Percentiles rank a stretch among this genome's conserved stretches.
Evolutionary conservation across 1,284 basidiomycete genomes (phyloP).

Genomic region (Amylostereum areolatum): DNA sequence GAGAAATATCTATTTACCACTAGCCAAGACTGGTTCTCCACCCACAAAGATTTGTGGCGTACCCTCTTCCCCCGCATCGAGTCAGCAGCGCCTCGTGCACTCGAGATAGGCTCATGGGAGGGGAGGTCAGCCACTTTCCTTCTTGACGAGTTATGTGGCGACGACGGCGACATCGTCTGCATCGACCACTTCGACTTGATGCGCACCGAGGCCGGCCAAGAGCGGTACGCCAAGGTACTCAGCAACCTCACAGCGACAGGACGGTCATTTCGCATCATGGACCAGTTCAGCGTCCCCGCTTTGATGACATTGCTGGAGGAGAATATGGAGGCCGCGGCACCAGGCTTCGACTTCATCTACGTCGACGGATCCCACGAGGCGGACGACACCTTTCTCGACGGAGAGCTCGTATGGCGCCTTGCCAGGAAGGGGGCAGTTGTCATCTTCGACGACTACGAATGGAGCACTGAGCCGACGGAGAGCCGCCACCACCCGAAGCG

Average conservation of each 20-base stretch:
- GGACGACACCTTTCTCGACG: constrained; percentile 54
- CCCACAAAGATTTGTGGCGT: constrained; percentile 37
- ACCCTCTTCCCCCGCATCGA: constrained; percentile 31
- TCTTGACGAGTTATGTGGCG: constrained; percentile 38
- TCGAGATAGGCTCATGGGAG: constrained; percentile 63
- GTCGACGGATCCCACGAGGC: constrained; percentile 55
- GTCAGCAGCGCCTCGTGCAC: constrained; percentile 33
- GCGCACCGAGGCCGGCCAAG: constrained; percentile 39
- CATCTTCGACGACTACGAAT: constrained; percentile 55
- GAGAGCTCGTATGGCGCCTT: constrained; percentile 51
- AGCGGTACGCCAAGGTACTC: constrained; percentile 36
- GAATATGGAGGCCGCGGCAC: constrained; percentile 27
- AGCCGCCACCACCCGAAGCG: constrained; percentile 50
- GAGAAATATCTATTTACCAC: constrained; percentile 33
- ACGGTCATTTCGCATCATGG: constrained; percentile 37
- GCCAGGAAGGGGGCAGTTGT: constrained; percentile 43
- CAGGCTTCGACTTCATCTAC: constrained; percentile 56
- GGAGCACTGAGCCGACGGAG: constrained; percentile 40
- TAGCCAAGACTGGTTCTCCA: constrained; percentile 53
- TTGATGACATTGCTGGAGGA: constrained; percentile 42
- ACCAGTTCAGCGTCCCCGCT: constrained; percentile 48
- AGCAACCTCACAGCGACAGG: constrained; percentile 44
- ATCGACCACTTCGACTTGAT: constrained; percentile 57
- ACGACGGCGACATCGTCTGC: constrained; percentile 40
- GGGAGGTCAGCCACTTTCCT: constrained; percentile 54